phyloP scores from a whole-genome alignment of 306 rosid genomes.

The Luffa acutangula region DNA sequence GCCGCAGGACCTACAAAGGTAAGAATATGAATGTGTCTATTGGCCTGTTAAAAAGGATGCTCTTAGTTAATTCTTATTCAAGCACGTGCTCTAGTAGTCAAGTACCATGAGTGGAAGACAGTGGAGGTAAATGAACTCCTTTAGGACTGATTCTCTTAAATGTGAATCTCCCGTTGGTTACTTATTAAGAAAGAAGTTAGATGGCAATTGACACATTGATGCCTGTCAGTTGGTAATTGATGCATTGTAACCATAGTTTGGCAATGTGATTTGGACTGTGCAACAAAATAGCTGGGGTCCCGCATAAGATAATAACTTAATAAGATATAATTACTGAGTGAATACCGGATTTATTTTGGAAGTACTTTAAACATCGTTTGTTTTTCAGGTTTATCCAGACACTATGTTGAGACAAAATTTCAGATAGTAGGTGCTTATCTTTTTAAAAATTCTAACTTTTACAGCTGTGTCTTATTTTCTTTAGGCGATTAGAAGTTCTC shows the following conservation, averaged over 20 bases:
- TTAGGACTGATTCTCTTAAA: not conserved
- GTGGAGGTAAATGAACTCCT: not conserved
- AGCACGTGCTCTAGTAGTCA: not conserved
- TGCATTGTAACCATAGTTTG: not conserved
- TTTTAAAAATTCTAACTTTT: not conserved
- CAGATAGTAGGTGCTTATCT: not conserved
- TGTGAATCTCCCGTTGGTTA: not conserved
- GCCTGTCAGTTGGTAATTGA: not conserved
- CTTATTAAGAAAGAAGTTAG: not conserved
- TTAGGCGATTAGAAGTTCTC: not conserved
- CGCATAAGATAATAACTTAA: not conserved
- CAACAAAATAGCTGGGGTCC: not conserved
- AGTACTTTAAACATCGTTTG: conserved; percentile 1
- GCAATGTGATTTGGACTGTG: not conserved
- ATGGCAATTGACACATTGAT: not conserved
- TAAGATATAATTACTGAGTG: not conserved
- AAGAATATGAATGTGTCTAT: conserved; percentile 8
- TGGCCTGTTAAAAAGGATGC: not conserved
- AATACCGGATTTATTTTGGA: not conserved
- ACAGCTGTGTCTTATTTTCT: not conserved
- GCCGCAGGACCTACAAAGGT: conserved; percentile 79
- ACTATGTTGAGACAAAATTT: not conserved
- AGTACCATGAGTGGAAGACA: not conserved
- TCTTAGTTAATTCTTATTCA: not conserved
- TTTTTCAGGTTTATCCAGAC: not conserved